phyloP scores from a whole-genome alignment of 2,329 filamentous ascomycete genomes.

The Corinectria fuckeliana region DNA sequence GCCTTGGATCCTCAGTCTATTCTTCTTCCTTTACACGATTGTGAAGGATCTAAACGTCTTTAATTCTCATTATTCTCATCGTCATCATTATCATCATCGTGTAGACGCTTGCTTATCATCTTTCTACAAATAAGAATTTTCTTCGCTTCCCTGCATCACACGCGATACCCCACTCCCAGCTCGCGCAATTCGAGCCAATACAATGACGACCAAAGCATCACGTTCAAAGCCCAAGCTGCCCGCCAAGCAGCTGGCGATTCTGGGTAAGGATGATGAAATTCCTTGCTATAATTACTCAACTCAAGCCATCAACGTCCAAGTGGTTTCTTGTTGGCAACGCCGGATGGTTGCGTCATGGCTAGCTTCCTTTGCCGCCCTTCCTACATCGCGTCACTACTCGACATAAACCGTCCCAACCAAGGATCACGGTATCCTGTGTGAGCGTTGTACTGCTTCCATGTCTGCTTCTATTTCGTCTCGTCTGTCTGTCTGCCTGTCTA shows the following conservation, averaged over 20 bases:
- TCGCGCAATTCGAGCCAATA: slow-evolving; percentile 17
- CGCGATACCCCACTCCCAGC: slow-evolving; percentile 4
- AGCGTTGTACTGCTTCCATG: background rate
- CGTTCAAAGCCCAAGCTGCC: slow-evolving; percentile 68
- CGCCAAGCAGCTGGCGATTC: slow-evolving; percentile 75
- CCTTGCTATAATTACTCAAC: slow-evolving; percentile 1
- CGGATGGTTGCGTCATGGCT: background rate
- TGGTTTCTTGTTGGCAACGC: background rate
- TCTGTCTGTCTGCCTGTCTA: background rate
- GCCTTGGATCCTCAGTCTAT: background rate
- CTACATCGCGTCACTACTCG: background rate
- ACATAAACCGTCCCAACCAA: background rate
- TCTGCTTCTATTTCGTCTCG: background rate
- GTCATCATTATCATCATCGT: background rate
- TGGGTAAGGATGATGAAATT: slow-evolving; percentile 62
- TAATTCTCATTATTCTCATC: background rate
- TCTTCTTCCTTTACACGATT: background rate
- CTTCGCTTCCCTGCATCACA: background rate
- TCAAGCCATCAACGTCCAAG: background rate
- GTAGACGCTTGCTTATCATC: background rate
- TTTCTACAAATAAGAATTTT: slow-evolving; percentile 5
- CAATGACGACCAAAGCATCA: slow-evolving; percentile 31
- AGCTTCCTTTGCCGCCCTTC: background rate
- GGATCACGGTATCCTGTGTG: background rate
- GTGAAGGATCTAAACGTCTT: background rate